Conservation (phyloP, 2,329 filamentous ascomycete species). For the Stachybotrys chartarum region DNA sequence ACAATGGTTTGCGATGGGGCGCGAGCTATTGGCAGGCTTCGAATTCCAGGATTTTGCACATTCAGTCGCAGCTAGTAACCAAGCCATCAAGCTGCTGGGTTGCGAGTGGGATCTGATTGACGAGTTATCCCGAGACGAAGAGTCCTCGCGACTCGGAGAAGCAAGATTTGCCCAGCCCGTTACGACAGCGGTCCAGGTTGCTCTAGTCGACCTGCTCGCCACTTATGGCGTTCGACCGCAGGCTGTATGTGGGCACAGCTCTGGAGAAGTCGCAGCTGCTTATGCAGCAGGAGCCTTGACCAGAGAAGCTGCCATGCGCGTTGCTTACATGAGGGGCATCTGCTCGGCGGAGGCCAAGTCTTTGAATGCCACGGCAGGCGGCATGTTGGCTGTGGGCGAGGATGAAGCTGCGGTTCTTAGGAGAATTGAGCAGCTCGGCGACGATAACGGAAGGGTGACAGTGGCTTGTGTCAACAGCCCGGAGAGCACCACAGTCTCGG, state of each 20-base stretch:
- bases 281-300: background rate
- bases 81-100: background rate
- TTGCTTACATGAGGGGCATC: background rate
- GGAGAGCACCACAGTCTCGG: conserved; percentile 21
- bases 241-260: background rate
- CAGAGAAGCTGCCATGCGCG: background rate
- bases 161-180: background rate
- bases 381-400: conserved; percentile 26
- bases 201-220: background rate
- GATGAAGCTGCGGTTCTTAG: conserved; percentile 2
- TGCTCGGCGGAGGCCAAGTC: background rate
- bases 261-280: background rate
- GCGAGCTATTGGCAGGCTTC: background rate
- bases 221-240: background rate
- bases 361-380: conserved; percentile 3
- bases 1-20: background rate
- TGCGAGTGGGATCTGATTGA: no score
- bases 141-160: background rate
- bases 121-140: background rate
- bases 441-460: background rate
- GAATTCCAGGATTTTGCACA: background rate
- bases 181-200: background rate
- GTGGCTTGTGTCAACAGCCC: conserved; percentile 26
- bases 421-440: conserved; percentile 3
- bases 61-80: background rate